phyloP scores from a whole-genome alignment of 2,329 filamentous ascomycete genomes.

The Samsoniella hepiali region DNA sequence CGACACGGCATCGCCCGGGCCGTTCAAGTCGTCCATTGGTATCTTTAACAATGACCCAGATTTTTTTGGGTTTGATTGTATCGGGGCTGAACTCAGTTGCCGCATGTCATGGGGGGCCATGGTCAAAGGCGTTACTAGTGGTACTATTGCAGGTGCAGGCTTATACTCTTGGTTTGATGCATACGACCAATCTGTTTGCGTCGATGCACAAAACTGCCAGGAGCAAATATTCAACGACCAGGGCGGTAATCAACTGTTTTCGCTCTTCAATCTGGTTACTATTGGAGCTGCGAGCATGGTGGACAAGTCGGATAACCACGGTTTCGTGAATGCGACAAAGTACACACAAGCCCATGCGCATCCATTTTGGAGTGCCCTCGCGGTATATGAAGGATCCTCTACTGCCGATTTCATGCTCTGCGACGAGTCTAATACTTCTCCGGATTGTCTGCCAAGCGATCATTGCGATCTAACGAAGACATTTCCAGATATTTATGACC shows the following conservation, averaged over 20 bases:
- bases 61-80: too few species aligned
- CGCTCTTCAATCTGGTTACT: slow-evolving; percentile 17
- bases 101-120: slow-evolving; percentile 21
- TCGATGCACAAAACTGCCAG: slow-evolving; percentile 25
- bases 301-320: neutral
- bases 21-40: neutral
- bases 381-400: too few species aligned
- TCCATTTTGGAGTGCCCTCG: slow-evolving; percentile 6
- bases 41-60: slow-evolving; percentile 7
- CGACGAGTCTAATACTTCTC: neutral
- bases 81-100: neutral
- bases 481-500: slow-evolving; percentile 4
- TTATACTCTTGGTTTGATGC: slow-evolving; percentile 26
- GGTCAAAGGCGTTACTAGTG: slow-evolving; percentile 18
- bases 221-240: neutral
- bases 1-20: neutral
- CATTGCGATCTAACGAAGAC: slow-evolving; percentile 11
- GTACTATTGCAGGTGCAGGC: slow-evolving; percentile 25
- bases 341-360: neutral
- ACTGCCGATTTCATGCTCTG: neutral
- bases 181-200: slow-evolving; percentile 23
- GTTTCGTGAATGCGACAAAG: too few species aligned
- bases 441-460: neutral
- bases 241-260: slow-evolving; percentile 12
- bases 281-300: slow-evolving; percentile 14